Base-by-base conservation (phyloP, 2,329 filamentous ascomycete genomes). In the Akanthomyces uredinophilus region DNA sequence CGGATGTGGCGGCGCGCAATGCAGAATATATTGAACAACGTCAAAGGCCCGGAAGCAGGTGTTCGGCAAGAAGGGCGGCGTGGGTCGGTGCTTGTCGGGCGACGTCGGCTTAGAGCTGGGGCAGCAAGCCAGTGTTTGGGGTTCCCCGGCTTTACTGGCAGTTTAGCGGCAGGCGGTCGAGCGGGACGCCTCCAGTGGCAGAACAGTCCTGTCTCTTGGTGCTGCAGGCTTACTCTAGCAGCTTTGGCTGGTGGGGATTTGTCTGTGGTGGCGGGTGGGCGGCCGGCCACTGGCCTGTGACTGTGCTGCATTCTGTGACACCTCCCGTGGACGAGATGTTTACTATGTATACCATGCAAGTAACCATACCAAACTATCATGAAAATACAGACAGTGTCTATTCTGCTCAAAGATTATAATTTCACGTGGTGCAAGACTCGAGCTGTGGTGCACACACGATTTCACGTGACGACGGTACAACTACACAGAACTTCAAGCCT, bases 81-180 rank as follows among this genome's bases (percentile, higher is more conserved):
- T 55, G 43, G 43, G 59, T 61, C 50, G 59, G 41, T 43, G 39
- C 49, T 47, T 37, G 65, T 74, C 74, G 74, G 74, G 68, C 69
- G 69, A 68, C 71, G 67, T 77, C 74, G 74, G 74, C 74, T 76
- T 75, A 70, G 68, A 67, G 69, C 67, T 72, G 70, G 70, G 69
- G 27, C 27, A 13, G 41, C 35, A 16, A 37, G 44, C 37, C 14
- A 35, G 22, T 29, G 16, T 47, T 55, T 55, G 35, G 20, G 24
- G 22, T 60, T 52, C 58, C 47, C 49, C 58, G 37, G 49, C 58
- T 46, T 59, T 51, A 16, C 16, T 35, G 32, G 27, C 18, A 11
- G 39, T 35, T 32, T 44, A n/a, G 27, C 27, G 47, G 47, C 14
- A 32, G 27, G n/a, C 27, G 47, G 47, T 13, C n/a, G 8, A 20